Percentiles rank a stretch among this genome's conserved stretches.
Conservation (phyloP, 768 basidiomycete species). For the Sarcodon aspratus region DNA sequence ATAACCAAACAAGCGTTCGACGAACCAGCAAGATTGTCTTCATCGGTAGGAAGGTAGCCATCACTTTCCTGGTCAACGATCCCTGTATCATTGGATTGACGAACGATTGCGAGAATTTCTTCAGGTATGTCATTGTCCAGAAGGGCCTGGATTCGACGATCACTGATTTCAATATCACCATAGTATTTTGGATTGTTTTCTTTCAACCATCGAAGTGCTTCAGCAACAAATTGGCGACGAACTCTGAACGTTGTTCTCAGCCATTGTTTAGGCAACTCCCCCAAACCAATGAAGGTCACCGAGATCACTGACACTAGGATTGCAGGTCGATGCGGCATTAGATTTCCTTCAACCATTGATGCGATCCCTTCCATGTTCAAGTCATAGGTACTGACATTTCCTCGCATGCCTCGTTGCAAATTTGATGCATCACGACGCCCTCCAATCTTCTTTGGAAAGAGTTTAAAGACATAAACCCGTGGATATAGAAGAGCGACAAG, state of each 20-base stretch:
- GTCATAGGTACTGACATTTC: no score
- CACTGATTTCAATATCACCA: constrained; percentile 15
- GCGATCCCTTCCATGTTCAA: no score
- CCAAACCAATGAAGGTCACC: constrained; percentile 23
- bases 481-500: no score
- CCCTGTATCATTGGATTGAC: constrained; percentile 8
- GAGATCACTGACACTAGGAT: constrained; percentile 22
- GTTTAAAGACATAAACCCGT: no score
- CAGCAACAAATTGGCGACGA: constrained; percentile 13
- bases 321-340: no score
- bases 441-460: no score
- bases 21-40: no score
- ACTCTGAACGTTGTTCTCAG: constrained; percentile 22
- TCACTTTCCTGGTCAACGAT: constrained; percentile 12
- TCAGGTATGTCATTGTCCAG: constrained; percentile 23
- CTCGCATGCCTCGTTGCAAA: no score
- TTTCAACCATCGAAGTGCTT: constrained; percentile 25
- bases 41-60: constrained; percentile 16
- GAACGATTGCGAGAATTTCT: constrained; percentile 12
- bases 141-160: constrained; percentile 8
- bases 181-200: constrained; percentile 21
- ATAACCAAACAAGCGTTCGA: no score
- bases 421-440: no score
- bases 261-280: constrained; percentile 15
- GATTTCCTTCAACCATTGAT: no score